These are phyloP conservation scores for Akanthomyces muscarius DNA, from an alignment of 2,329 filamentous ascomycete species.

Conservation along the genomic window DNA sequence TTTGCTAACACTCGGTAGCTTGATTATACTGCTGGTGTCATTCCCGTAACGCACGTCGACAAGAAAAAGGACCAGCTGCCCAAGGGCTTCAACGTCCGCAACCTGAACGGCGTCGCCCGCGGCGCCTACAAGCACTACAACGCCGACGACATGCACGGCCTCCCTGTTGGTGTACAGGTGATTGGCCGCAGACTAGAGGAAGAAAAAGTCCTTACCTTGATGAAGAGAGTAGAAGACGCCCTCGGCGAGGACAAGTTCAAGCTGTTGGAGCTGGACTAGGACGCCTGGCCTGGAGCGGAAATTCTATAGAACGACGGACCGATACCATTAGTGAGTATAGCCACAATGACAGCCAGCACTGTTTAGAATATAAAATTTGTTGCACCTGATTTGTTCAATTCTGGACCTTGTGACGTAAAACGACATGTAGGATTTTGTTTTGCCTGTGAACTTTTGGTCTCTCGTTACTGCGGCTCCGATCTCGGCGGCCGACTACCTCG, in stretches of 20 bases:
- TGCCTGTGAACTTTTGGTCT: not conserved
- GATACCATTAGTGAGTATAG: not conserved
- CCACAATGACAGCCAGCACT: not conserved
- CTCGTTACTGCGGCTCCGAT: not conserved
- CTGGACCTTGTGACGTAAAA: not conserved
- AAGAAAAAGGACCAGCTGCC: constrained; percentile 63
- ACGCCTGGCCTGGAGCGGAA: not conserved
- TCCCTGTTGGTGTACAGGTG: constrained; percentile 83
- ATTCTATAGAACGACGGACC: not conserved
- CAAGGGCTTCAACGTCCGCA: constrained; percentile 52
- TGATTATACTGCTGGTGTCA: constrained; percentile 77
- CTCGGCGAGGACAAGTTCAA: constrained; percentile 56
- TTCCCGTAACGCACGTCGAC: constrained; percentile 85
- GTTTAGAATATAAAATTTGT: not conserved
- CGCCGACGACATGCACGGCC: constrained; percentile 74
- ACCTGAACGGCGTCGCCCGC: constrained; percentile 72
- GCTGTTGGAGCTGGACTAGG: constrained; percentile 45
- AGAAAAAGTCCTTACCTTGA: constrained; percentile 79
- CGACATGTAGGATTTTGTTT: not conserved
- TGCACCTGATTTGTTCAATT: not conserved
- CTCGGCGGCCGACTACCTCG: not conserved
- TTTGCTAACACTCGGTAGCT: constrained; percentile 46
- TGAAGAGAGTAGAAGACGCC: constrained; percentile 74
- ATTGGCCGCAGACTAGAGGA: constrained; percentile 77
- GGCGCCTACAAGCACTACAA: constrained; percentile 88